Evolutionary conservation across 495 filamentous ascomycete genomes (phyloP).

Genomic region (Chaetomidium leptoderma): DNA sequence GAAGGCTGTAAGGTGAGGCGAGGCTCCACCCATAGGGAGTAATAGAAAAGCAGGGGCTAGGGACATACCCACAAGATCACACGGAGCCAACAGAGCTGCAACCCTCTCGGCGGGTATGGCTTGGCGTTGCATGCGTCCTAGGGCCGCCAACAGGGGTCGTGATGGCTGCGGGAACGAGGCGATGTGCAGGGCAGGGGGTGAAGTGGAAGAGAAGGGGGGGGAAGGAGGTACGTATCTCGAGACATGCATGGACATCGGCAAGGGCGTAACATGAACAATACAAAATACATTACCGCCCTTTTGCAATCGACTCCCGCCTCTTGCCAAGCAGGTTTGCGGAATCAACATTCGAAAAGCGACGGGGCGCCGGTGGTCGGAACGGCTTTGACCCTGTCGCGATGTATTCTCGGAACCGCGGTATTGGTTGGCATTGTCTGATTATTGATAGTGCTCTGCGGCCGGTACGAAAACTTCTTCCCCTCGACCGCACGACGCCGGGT

Average conservation of each 20-base stretch:
- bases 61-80: neutral
- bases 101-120: slow-evolving; percentile 8
- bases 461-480: neutral
- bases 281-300: slow-evolving; percentile 19
- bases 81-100: neutral
- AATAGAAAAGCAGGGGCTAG: neutral
- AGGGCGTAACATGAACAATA: slow-evolving; percentile 1
- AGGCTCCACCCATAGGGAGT: slow-evolving; percentile 16
- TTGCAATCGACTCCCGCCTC: slow-evolving; percentile 16
- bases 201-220: neutral
- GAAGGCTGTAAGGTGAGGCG: slow-evolving; percentile 15
- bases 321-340: slow-evolving; percentile 7
- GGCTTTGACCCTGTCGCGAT: slow-evolving; percentile 7
- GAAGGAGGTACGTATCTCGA: neutral
- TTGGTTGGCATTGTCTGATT: neutral
- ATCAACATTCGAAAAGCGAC: neutral
- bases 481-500: neutral
- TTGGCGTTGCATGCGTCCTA: slow-evolving; percentile 5
- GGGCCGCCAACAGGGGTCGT: neutral
- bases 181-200: slow-evolving; percentile 3
- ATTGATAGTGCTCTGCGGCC: neutral
- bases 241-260: slow-evolving; percentile 9
- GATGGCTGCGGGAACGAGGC: neutral
- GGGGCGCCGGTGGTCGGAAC: slow-evolving; percentile 4
- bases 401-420: slow-evolving; percentile 17